phyloP scores from a whole-genome alignment of 2,329 filamentous ascomycete genomes.

The Ambrosiella cleistominuta region DNA sequence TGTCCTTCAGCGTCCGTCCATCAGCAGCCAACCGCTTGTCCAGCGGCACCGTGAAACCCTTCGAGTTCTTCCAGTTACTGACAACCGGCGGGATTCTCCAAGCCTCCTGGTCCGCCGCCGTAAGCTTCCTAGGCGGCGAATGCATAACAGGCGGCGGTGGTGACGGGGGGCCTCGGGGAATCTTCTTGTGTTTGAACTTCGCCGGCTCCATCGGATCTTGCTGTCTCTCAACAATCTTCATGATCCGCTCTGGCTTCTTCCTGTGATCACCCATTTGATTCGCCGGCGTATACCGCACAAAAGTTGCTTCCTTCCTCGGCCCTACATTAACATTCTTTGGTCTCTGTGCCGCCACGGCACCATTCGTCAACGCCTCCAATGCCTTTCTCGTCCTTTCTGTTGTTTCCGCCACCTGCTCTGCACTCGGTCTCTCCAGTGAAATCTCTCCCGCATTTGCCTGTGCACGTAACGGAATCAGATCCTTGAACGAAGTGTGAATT shows the following conservation, averaged over 20 bases:
- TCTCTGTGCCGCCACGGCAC: slow-evolving; percentile 80
- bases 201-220: slow-evolving; percentile 91
- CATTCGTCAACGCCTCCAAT: slow-evolving; percentile 62
- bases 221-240: slow-evolving; percentile 94
- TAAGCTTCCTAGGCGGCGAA: slow-evolving; percentile 84
- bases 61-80: slow-evolving; percentile 98
- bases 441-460: slow-evolving; percentile 86
- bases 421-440: slow-evolving; percentile 64
- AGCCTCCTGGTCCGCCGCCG: slow-evolving; percentile 88
- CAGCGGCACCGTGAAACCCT: slow-evolving; percentile 88
- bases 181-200: slow-evolving; percentile 98
- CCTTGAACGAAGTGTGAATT: slow-evolving; percentile 90
- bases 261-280: slow-evolving; percentile 87
- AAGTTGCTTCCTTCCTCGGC: slow-evolving; percentile 71
- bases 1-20: slow-evolving; percentile 77
- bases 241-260: slow-evolving; percentile 83
- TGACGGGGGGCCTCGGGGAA: slow-evolving; percentile 77
- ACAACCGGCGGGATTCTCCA: slow-evolving; percentile 82
- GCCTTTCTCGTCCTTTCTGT: slow-evolving; percentile 81
- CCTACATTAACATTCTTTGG: slow-evolving; percentile 84
- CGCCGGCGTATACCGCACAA: slow-evolving; percentile 85
- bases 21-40: slow-evolving; percentile 93
- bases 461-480: slow-evolving; percentile 83
- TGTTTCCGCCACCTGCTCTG: slow-evolving; percentile 68
- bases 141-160: slow-evolving; percentile 91